These are phyloP conservation scores for Friedmanniomyces simplex DNA, from an alignment of 495 filamentous ascomycete genomes.

Conservation along the genomic window DNA sequence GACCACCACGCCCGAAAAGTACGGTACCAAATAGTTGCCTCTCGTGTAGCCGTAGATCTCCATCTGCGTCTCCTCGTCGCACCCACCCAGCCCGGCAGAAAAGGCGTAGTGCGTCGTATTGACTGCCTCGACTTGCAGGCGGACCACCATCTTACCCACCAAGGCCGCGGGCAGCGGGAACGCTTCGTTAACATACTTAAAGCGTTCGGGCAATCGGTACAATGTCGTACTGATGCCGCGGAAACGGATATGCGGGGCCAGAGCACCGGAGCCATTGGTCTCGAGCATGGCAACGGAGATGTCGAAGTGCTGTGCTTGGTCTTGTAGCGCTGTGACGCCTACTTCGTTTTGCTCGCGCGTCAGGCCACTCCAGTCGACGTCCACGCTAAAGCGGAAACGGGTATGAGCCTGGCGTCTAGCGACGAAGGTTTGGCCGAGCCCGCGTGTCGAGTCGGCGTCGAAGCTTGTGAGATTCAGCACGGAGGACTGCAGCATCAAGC, in stretches of 20 bases:
- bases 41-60: conserved; percentile 26
- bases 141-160: conserved; percentile 24
- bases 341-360: conserved; percentile 23
- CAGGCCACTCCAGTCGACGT: conserved; percentile 33
- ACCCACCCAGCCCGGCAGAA: conserved; percentile 34
- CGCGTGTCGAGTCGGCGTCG: conserved; percentile 13
- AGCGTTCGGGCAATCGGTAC: conserved; percentile 17
- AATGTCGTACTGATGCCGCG: conserved; percentile 26
- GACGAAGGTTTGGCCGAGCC: conserved; percentile 38
- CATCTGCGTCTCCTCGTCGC: conserved; percentile 33
- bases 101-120: conserved; percentile 41
- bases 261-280: background rate
- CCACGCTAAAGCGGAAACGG: conserved; percentile 39
- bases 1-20: conserved; percentile 41
- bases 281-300: conserved; percentile 32
- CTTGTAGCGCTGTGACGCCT: conserved; percentile 37
- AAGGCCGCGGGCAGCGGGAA: conserved; percentile 29
- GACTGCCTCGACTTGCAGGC: conserved; percentile 37
- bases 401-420: conserved; percentile 41
- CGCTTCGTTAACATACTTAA: conserved; percentile 1
- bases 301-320: conserved; percentile 45
- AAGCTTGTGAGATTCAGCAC: conserved; percentile 38
- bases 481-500: conserved; percentile 35
- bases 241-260: background rate
- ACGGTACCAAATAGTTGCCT: conserved; percentile 17